Percentiles rank a stretch among this genome's conserved stretches.
Conservation (phyloP, 2,329 filamentous ascomycete species). For the Thielaviopsis cerberus region DNA sequence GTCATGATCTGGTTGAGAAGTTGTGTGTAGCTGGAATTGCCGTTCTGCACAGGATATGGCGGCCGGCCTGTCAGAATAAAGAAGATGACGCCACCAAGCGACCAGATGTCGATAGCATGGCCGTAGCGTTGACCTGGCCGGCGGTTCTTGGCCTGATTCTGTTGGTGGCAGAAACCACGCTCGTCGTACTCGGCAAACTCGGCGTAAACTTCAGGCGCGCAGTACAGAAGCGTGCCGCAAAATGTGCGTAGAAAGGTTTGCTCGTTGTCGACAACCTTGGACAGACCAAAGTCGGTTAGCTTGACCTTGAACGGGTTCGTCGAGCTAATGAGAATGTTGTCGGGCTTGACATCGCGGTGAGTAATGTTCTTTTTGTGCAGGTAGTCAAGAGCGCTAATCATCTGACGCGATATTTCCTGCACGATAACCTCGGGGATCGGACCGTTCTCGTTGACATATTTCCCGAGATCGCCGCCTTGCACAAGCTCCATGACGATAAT, state of each 20-base stretch:
- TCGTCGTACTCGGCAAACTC: slow-evolving; percentile 52
- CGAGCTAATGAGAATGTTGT: slow-evolving; percentile 78
- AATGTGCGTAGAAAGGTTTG: slow-evolving; percentile 92
- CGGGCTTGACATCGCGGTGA: slow-evolving; percentile 95
- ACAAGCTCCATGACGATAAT: slow-evolving; percentile 97
- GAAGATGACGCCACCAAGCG: slow-evolving; percentile 79
- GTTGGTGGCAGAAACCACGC: slow-evolving; percentile 41
- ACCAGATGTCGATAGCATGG: slow-evolving; percentile 92
- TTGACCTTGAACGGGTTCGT: slow-evolving; percentile 63
- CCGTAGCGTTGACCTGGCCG: slow-evolving; percentile 50
- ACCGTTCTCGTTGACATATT: slow-evolving; percentile 43
- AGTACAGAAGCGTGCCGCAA: slow-evolving; percentile 88
- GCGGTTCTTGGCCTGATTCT: slow-evolving; percentile 23
- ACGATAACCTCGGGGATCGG: slow-evolving; percentile 48
- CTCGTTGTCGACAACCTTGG: slow-evolving; percentile 78
- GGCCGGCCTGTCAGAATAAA: slow-evolving; percentile 62
- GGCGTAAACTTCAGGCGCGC: slow-evolving; percentile 88
- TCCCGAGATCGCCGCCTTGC: slow-evolving; percentile 62
- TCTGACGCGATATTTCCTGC: slow-evolving; percentile 54
- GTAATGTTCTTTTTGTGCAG: slow-evolving; percentile 78
- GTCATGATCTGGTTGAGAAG: slow-evolving; percentile 80
- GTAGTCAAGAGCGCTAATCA: slow-evolving; percentile 69
- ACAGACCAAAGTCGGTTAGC: slow-evolving; percentile 87
- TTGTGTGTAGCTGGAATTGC: slow-evolving; percentile 55
- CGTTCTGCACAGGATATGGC: slow-evolving; percentile 62